Evolutionary conservation across 495 filamentous ascomycete species (phyloP), one percentile per base, ranked within the genome.

Genomic region (Penicillium salamii): DNA sequence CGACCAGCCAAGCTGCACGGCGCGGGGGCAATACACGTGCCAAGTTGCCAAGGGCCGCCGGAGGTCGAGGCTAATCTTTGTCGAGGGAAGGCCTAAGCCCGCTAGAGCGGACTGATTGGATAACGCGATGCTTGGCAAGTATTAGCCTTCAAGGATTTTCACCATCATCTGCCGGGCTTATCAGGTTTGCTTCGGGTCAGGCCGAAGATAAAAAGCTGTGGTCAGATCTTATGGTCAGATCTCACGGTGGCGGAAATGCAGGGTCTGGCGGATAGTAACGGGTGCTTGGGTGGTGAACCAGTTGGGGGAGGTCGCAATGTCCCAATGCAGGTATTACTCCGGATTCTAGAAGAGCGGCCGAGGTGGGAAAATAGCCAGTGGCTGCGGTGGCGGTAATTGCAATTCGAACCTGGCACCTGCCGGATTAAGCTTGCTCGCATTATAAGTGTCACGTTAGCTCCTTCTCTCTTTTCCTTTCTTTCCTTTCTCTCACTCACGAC

Each of bases 201-300:
- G 26, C 35, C 44, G 42, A 46, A 36, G 20, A 3, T 36, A 24
- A 13, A 28, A 5, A 7, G 9, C 6, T n/a, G 23, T 26, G 23
- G 19, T 39, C 11, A 13, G 11, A n/a, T n/a, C n/a, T 17, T 18
- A 3, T 6, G 28, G 31, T 8, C 32, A 24, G 29, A 34, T 24
- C 20, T 29, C 4, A 29, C 42, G 26, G 21, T 24, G 23, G 39
- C 26, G 18, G 29, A 14, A 46, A 43, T 31, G 47, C 37, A 34
- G n/a, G 35, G 33, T 49, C 41, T 45, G 29, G 49, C 54, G 54
- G 54, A 45, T 57, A 57, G 42, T 42, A 45, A 57, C 54, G 54
- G 53, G 51, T 46, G 21, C 31, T 46, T 35, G 8, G n/a, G 18
- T 44, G 20, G 34, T 13, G 12, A 32, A 32, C 7, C 12, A 7